Percentiles rank a stretch among this genome's conserved stretches.
phyloP scores from a whole-genome alignment of 2,329 filamentous ascomycete genomes.

The Penicillium sp. region DNA sequence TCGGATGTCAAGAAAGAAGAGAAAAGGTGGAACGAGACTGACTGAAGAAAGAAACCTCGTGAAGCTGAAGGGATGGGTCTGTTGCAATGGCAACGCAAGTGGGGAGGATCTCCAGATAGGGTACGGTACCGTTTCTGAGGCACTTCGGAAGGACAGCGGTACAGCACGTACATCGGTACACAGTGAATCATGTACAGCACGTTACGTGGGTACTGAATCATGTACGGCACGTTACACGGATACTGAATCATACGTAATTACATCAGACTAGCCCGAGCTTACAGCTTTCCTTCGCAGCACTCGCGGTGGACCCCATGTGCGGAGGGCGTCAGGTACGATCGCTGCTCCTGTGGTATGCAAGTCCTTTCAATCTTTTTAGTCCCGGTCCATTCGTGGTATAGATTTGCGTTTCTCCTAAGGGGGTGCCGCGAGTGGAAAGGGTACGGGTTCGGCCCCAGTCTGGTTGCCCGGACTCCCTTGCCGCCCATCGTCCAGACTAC shows the following conservation, averaged over 20 bases:
- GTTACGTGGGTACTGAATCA: no score
- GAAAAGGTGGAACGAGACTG: conserved; percentile 24
- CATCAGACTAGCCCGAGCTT: not conserved
- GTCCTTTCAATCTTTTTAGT: not conserved
- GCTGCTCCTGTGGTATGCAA: not conserved
- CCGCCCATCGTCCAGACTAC: conserved; percentile 33
- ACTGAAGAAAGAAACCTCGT: conserved; percentile 33
- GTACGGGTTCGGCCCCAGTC: conserved; percentile 14
- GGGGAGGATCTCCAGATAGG: conserved; percentile 40
- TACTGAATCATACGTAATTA: no score
- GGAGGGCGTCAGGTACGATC: conserved; percentile 6
- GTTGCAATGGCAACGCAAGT: conserved; percentile 45
- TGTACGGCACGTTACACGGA: no score
- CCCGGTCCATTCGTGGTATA: conserved; percentile 4
- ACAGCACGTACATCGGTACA: not conserved
- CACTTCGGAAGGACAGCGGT: not conserved
- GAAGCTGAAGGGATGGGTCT: conserved; percentile 43
- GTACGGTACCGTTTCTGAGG: not conserved
- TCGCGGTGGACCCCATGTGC: not conserved
- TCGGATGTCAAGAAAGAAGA: conserved; percentile 23
- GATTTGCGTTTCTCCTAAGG: conserved; percentile 3
- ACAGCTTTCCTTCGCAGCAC: not conserved
- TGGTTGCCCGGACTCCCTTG: conserved; percentile 42
- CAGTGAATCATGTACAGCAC: no score
- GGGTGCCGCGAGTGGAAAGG: not conserved